Base-by-base conservation (phyloP, 495 filamentous ascomycete species). In the Neurospora sp. region DNA sequence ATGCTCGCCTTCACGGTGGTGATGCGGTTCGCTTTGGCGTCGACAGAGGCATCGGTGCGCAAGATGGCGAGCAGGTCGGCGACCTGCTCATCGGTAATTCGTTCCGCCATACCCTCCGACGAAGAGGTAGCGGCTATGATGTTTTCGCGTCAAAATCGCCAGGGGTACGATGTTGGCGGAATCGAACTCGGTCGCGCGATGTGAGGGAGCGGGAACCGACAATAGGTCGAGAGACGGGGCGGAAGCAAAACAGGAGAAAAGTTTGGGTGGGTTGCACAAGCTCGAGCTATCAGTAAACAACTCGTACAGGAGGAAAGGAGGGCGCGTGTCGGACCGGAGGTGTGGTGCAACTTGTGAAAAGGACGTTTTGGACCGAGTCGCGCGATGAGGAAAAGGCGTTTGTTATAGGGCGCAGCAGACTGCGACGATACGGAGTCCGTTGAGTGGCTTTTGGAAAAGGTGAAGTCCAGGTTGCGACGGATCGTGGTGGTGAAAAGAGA, bases 1-100 rank as follows among this genome's bases (percentile, higher is more conserved):
- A 97, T 96, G 77, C 89, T 89, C 69, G 92, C 92, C 80, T 96
- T 96, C 80, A 94, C 81, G 75, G 84, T 85, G 70, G 89, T 92
- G 70, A 97, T 84, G 42, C 89, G 88, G 69, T 89, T 82, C 73
- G 93, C 86, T 79, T 94, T 94, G 46, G 86, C 83, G 73, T 96
- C 93, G 77, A 91, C 83, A 8, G 90, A 85, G 39, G 86, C 84
- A 74, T 93, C 92, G 80, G 89, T 91, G 78, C 90, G 91, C 72
- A 95, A 85, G 69, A 89, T 83, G 40, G 85, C 85, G 74, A 90
- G 80, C 71, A 96, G 87, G 82, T 90, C 88, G 54, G 83, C 84
- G 76, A 90, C 89, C 82, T 91, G 88, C 59, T 88, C 82, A 71
- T 92, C 89, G 73, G 88, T 89, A 75, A 89, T 83, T 82, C 82